Evolutionary conservation across 306 rosid species (phyloP).

Genomic region (Astragalus membranaceus): DNA sequence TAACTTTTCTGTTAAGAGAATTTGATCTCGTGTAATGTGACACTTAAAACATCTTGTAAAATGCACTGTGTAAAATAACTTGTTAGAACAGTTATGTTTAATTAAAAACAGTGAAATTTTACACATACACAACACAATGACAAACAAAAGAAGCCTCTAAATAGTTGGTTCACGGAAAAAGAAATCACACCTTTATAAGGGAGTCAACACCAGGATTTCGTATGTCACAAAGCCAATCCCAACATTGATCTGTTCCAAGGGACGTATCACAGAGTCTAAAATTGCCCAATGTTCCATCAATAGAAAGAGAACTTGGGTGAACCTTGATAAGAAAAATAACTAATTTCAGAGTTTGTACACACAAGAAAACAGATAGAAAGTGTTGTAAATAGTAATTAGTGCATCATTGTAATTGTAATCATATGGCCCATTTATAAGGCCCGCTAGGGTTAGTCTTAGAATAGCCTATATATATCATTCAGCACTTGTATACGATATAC

Average conservation of each 20-base stretch:
- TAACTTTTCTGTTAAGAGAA: background rate
- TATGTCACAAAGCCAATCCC: constrained; percentile 98
- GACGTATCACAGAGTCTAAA: constrained; percentile 83
- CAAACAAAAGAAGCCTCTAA: constrained; percentile 3
- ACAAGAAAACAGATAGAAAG: background rate
- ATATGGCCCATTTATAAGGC: no score
- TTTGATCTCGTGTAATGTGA: background rate
- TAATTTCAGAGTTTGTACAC: constrained; percentile 20
- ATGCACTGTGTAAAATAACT: background rate
- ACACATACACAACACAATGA: background rate
- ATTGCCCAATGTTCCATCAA: constrained; percentile 91
- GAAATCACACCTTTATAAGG: constrained; percentile 62
- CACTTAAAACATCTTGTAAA: background rate
- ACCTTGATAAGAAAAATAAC: constrained; percentile 45
- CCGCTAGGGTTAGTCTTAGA: no score
- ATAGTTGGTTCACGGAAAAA: constrained; percentile 8
- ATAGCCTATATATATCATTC: no score
- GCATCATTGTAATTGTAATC: no score
- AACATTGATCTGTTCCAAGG: constrained; percentile 63
- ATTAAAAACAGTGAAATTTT: background rate
- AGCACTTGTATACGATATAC: no score
- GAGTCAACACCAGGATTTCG: constrained; percentile 96
- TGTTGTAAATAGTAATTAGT: no score
- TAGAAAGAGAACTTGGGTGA: constrained; percentile 84
- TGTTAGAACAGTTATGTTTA: background rate